Percentiles rank a stretch among this genome's conserved stretches.
These are phyloP conservation scores for Penicillium italicum DNA, from an alignment of 2,329 filamentous ascomycete species.

Conservation along the genomic window DNA sequence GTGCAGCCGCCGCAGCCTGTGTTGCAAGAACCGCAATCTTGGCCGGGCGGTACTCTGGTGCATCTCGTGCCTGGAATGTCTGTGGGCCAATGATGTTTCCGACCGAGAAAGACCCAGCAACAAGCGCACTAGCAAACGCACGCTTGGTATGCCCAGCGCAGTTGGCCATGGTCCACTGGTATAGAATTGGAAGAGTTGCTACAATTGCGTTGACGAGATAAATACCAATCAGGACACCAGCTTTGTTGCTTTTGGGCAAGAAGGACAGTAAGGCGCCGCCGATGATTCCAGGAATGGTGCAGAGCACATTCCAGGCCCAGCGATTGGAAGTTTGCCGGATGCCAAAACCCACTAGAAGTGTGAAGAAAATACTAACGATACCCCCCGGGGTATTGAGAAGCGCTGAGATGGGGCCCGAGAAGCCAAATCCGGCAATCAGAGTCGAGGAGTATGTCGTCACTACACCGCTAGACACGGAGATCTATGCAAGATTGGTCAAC, in stretches of 20 bases:
- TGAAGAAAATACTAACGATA: slow-evolving; percentile 41
- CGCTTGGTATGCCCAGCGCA: slow-evolving; percentile 51
- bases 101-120: slow-evolving; percentile 44
- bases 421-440: slow-evolving; percentile 43
- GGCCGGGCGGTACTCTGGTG: slow-evolving; percentile 43
- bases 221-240: slow-evolving; percentile 44
- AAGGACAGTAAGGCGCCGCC: slow-evolving; percentile 42
- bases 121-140: slow-evolving; percentile 46
- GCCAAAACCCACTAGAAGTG: slow-evolving; percentile 40
- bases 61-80: slow-evolving; percentile 44
- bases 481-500: slow-evolving; percentile 27
- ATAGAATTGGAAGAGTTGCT: slow-evolving; percentile 45
- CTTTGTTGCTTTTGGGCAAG: slow-evolving; percentile 38
- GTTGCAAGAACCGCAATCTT: slow-evolving; percentile 43
- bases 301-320: slow-evolving; percentile 42
- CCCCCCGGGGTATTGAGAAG: slow-evolving; percentile 46
- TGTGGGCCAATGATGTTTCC: slow-evolving; percentile 49
- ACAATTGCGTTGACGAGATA: slow-evolving; percentile 47
- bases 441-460: slow-evolving; percentile 47
- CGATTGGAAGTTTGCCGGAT: slow-evolving; percentile 41
- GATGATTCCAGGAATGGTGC: slow-evolving; percentile 48
- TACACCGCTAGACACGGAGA: slow-evolving; percentile 44
- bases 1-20: slow-evolving; percentile 30
- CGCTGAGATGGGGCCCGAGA: slow-evolving; percentile 42
- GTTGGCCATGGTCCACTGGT: slow-evolving; percentile 48